Percentiles rank a stretch among this genome's conserved stretches.
Conservation (phyloP, 176 grass and related monocot genomes). For the Metroxylon sagu region DNA sequence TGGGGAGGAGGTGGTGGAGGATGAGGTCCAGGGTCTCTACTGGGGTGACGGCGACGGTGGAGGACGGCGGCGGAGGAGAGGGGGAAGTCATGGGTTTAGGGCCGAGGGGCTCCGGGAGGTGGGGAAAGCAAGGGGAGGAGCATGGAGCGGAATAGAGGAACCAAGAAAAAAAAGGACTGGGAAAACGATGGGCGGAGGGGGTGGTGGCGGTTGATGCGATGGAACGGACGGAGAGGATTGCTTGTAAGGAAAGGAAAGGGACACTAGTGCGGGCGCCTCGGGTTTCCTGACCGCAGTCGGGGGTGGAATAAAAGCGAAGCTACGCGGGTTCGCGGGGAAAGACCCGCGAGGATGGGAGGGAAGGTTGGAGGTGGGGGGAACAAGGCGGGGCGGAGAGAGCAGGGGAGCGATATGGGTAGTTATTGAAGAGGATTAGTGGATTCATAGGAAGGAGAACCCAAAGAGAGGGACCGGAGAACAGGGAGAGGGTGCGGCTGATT, state of each 20-base stretch:
- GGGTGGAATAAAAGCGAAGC: no score
- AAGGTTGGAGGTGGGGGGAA: no score
- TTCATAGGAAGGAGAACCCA: no score
- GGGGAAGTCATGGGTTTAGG: constrained; percentile 2
- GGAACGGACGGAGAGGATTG: constrained; percentile 33
- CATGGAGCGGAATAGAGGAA: background rate
- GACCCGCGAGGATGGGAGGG: no score
- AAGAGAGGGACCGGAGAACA: no score
- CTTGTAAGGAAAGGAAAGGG: constrained; percentile 38
- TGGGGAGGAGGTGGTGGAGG: constrained; percentile 41
- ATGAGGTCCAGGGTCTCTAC: constrained; percentile 46
- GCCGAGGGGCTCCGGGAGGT: constrained; percentile 4
- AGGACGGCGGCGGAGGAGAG: constrained; percentile 21
- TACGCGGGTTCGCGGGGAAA: no score
- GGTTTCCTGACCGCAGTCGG: no score
- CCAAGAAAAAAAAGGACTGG: background rate
- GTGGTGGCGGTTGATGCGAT: background rate
- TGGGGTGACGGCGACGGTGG: background rate
- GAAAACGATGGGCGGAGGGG: constrained; percentile 9
- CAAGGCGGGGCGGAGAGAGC: no score
- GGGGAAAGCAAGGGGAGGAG: constrained; percentile 29
- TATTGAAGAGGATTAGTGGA: no score
- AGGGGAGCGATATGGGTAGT: no score
- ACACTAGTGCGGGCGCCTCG: constrained; percentile 1
- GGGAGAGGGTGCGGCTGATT: no score